Percentiles rank a stretch among this genome's conserved stretches.
phyloP scores from a whole-genome alignment of 2,329 filamentous ascomycete genomes.

The Thelonectria blattea region DNA sequence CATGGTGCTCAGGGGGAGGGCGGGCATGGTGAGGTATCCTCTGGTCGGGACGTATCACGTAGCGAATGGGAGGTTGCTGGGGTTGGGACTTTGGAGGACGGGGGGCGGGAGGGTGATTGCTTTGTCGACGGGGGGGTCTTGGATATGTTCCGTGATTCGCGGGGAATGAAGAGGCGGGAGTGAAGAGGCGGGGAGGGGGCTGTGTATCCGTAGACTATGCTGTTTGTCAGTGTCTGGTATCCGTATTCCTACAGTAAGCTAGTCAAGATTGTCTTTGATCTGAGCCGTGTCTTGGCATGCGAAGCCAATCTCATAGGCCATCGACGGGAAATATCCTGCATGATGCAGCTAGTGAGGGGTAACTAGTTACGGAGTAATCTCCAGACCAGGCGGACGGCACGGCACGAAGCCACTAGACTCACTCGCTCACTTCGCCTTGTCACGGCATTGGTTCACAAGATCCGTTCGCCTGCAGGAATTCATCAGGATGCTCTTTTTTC shows the following conservation, averaged over 20 bases:
- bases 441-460: background rate
- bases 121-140: slow-evolving; percentile 41
- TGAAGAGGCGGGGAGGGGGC: too few relatives aligned
- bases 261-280: background rate
- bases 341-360: too few relatives aligned
- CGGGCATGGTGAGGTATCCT: slow-evolving; percentile 35
- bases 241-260: too few relatives aligned
- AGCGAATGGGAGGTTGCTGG: slow-evolving; percentile 37
- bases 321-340: too few relatives aligned
- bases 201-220: too few relatives aligned
- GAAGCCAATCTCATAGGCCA: too few relatives aligned
- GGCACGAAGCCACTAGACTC: background rate
- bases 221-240: too few relatives aligned
- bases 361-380: too few relatives aligned
- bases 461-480: too few relatives aligned
- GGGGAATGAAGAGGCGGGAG: background rate
- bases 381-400: background rate
- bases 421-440: too few relatives aligned
- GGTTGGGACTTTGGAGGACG: slow-evolving; percentile 42
- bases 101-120: slow-evolving; percentile 41
- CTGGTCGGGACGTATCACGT: slow-evolving; percentile 45
- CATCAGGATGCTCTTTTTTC: too few relatives aligned
- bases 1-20: slow-evolving; percentile 38
- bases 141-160: slow-evolving; percentile 43
- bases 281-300: background rate